A percentile compares a stretch with the other conserved stretches of the same genome.
phyloP scores from a whole-genome alignment of 2,329 filamentous ascomycete genomes.

The Cercospora zeina region DNA sequence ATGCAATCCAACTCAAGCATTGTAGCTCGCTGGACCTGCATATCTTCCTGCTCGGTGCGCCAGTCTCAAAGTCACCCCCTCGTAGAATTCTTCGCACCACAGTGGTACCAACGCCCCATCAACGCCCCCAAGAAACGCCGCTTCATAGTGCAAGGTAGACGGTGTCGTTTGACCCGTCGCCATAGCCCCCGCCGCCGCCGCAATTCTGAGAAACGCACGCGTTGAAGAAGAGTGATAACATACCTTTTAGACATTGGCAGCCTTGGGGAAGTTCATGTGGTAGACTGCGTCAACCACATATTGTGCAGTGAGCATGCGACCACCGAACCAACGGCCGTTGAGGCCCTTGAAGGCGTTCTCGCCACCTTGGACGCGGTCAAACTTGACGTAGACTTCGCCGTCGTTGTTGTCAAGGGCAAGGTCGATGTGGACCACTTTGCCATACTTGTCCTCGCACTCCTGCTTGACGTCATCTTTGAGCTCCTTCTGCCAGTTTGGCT shows the following conservation, averaged over 20 bases:
- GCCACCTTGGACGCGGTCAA: slow-evolving; percentile 90
- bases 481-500: slow-evolving; percentile 80
- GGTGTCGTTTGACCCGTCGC: background rate
- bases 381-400: slow-evolving; percentile 98
- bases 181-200: background rate
- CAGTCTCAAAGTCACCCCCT: background rate
- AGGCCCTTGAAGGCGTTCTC: slow-evolving; percentile 97
- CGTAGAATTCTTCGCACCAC: background rate
- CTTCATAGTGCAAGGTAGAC: background rate
- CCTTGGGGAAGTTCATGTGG: slow-evolving; percentile 52
- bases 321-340: slow-evolving; percentile 94
- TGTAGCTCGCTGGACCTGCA: background rate
- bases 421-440: slow-evolving; percentile 89
- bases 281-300: slow-evolving; percentile 98
- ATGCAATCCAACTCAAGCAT: background rate
- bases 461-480: slow-evolving; percentile 88
- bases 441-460: slow-evolving; percentile 94
- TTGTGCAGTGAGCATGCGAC: slow-evolving; percentile 86
- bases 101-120: background rate
- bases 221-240: slow-evolving; percentile 6
- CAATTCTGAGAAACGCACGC: background rate
- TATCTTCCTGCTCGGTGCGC: background rate
- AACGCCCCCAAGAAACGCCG: background rate
- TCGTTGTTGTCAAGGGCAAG: slow-evolving; percentile 83
- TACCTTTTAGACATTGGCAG: slow-evolving; percentile 31